Percentiles rank a stretch among this genome's conserved stretches.
These are phyloP conservation scores for Lachancea sp. DNA, from an alignment of 805 yeast genomes.

Conservation along the genomic window DNA sequence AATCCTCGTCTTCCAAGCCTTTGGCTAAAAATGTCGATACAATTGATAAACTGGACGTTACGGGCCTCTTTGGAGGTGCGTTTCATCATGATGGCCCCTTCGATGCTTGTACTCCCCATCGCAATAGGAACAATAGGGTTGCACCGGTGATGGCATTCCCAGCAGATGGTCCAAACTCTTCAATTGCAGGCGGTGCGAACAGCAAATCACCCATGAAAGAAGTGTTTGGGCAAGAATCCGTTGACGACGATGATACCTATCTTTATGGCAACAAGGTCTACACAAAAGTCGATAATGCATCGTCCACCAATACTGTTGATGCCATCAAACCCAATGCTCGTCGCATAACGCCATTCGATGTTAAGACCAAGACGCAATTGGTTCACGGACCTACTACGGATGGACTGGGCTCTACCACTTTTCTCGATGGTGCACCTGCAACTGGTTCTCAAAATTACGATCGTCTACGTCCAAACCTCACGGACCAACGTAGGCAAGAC, in stretches of 20 bases:
- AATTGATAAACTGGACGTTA: constrained; percentile 91
- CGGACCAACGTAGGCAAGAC: constrained; percentile 14
- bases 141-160: constrained; percentile 97
- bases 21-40: constrained; percentile 78
- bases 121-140: constrained; percentile 66
- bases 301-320: constrained; percentile 24
- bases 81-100: constrained; percentile 99
- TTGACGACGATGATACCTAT: constrained; percentile 46
- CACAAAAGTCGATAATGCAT: constrained; percentile 14
- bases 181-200: constrained; percentile 65
- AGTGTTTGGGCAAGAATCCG: constrained; percentile 62
- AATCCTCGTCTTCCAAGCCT: constrained; percentile 9
- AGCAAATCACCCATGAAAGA: constrained; percentile 61
- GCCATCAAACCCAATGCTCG: constrained; percentile 48
- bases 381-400: constrained; percentile 82
- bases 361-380: constrained; percentile 58
- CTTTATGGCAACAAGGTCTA: constrained; percentile 18
- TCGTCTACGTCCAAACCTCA: constrained; percentile 34
- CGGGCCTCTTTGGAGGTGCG: constrained; percentile 88
- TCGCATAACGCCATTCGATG: constrained; percentile 57
- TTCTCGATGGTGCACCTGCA: constrained; percentile 95
- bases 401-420: constrained; percentile 89
- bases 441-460: constrained; percentile 42
- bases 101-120: constrained; percentile 96
- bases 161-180: constrained; percentile 86